Percentiles rank a stretch among this genome's conserved stretches.
These are phyloP conservation scores for Parachlorella kessleri DNA, from an alignment of 139 green algal species.

Conservation along the genomic window DNA sequence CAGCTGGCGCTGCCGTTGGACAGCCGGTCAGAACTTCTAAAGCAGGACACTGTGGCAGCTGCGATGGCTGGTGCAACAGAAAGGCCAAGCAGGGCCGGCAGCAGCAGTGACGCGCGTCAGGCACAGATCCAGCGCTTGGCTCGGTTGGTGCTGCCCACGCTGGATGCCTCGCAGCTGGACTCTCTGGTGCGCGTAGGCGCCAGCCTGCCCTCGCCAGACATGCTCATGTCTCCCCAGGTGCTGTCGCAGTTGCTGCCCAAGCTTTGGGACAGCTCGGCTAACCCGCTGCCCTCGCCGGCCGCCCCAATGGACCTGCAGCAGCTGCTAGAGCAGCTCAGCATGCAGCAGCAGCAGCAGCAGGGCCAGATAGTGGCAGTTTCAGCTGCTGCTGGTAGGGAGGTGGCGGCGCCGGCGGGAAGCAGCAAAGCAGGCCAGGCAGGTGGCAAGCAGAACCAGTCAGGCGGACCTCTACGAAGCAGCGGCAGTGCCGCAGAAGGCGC, in stretches of 20 bases:
- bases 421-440: too few species aligned
- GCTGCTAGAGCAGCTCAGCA: neutral
- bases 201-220: slow-evolving; percentile 30
- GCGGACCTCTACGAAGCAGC: neutral
- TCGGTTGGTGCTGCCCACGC: slow-evolving; percentile 11
- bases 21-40: neutral
- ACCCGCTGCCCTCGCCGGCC: too few species aligned
- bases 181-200: slow-evolving; percentile 33
- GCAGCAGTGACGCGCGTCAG: too few species aligned
- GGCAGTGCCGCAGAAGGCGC: neutral
- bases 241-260: neutral
- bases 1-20: neutral
- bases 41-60: neutral
- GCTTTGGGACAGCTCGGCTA: slow-evolving; percentile 7
- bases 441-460: too few species aligned
- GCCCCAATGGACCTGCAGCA: too few species aligned
- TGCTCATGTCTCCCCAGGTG: neutral
- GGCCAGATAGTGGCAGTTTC: too few species aligned
- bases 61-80: neutral
- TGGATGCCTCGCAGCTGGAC: slow-evolving; percentile 29
- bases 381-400: too few species aligned
- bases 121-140: slow-evolving; percentile 13
- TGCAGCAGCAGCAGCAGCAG: slow-evolving; percentile 10
- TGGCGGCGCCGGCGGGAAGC: too few species aligned
- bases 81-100: too few species aligned